Base-by-base conservation (phyloP, 1,284 basidiomycete species). In the Puccinia hordei region DNA sequence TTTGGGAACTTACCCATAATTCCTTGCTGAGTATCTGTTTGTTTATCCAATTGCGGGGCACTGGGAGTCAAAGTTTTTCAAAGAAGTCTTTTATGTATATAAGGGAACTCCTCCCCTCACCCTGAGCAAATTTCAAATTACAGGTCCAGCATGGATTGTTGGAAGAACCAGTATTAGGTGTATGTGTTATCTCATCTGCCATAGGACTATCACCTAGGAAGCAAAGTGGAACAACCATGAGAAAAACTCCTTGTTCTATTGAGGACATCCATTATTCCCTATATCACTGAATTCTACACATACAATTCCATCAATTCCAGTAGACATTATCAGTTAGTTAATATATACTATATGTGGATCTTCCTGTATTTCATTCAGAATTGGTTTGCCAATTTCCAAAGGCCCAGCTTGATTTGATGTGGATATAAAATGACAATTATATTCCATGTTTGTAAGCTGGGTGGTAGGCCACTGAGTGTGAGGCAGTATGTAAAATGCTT, bases 351-450 rank as follows among this genome's bases (percentile, higher is more conserved):
- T n/a, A n/a, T n/a, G n/a, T n/a, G n/a, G n/a, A n/a, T n/a, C n/a
- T n/a, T n/a, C n/a, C n/a, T n/a, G n/a, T n/a, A n/a, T n/a, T 17
- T 65, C 61, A 30, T 38, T 38, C 1, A n/a, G 22, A 3, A 30
- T 33, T n/a, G n/a, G n/a, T n/a, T n/a, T n/a, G n/a, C n/a, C n/a
- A n/a, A n/a, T n/a, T n/a, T n/a, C n/a, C n/a, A n/a, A n/a, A n/a
- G n/a, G n/a, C n/a, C n/a, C n/a, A 19, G 61, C 30, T 65, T 19
- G 2, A 24, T 88, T 88, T 0, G 87, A 88, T 2, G 87, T 88
- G 2, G 82, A 84, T 0, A 88, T 81, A 81, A 88, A 88, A 79
- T 88, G 87, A 1, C 86, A 82, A 65, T 86, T 86, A 61, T 82
- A 85, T 35, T 84, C 5, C 78, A n/a, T n/a, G n/a, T n/a, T n/a